phyloP scores from a whole-genome alignment of 257 asterid species.

The Primulina huaijiensis region DNA sequence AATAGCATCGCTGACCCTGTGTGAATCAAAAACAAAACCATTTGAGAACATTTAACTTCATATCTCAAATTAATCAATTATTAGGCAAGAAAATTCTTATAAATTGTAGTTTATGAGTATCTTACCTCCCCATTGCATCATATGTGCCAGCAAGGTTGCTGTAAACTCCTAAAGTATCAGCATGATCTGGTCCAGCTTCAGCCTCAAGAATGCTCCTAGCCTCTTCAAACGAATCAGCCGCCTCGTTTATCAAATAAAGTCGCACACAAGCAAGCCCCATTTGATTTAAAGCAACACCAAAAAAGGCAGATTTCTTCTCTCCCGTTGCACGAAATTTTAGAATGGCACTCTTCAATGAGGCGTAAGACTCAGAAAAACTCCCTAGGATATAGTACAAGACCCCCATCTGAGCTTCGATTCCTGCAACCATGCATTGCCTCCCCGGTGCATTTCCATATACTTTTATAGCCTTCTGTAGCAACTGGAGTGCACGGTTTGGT shows the following conservation, averaged over 20 bases:
- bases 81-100: not conserved
- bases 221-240: slow-evolving; percentile 63
- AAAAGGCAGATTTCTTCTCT: slow-evolving; percentile 52
- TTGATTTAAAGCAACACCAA: slow-evolving; percentile 61
- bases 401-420: slow-evolving; percentile 67
- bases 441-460: slow-evolving; percentile 48
- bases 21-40: slow-evolving; percentile 2
- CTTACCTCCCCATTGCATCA: slow-evolving; percentile 92
- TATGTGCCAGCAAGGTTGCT: slow-evolving; percentile 71
- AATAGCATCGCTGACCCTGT: slow-evolving; percentile 73
- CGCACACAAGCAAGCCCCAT: slow-evolving; percentile 66
- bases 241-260: slow-evolving; percentile 49
- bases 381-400: slow-evolving; percentile 56
- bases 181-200: slow-evolving; percentile 54
- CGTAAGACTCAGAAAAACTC: slow-evolving; percentile 45
- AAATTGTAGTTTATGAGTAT: too few relatives aligned
- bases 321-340: slow-evolving; percentile 43
- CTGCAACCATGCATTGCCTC: slow-evolving; percentile 49
- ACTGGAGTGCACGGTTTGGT: slow-evolving; percentile 40
- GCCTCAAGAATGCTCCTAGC: slow-evolving; percentile 51
- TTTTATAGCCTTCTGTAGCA: slow-evolving; percentile 46
- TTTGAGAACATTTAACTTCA: not conserved
- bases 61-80: not conserved
- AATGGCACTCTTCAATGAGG: slow-evolving; percentile 38
- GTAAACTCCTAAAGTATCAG: slow-evolving; percentile 63